Conservation (phyloP, 2,329 filamentous ascomycete species). For the Fusarium lateritium region DNA sequence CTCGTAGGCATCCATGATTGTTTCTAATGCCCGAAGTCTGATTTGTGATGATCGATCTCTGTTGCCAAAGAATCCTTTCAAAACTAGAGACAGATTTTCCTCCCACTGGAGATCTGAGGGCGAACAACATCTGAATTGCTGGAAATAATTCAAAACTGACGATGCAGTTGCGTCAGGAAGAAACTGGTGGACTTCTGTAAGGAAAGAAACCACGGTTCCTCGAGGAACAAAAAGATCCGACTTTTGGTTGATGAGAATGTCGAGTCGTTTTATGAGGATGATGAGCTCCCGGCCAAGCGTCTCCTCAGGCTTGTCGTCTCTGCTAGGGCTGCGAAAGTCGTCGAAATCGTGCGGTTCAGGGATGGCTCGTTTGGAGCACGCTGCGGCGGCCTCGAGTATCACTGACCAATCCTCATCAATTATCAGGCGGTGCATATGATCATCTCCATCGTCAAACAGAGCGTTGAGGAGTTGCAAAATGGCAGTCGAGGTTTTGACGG, state of each 20-base stretch:
- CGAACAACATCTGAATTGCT: conserved; percentile 78
- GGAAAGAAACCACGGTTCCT: conserved; percentile 76
- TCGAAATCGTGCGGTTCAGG: conserved; percentile 49
- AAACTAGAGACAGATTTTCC: conserved; percentile 71
- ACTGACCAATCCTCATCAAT: conserved; percentile 77
- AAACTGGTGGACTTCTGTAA: conserved; percentile 72
- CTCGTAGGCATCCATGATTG: conserved; percentile 72
- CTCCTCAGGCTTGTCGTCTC: conserved; percentile 54
- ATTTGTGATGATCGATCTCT: conserved; percentile 72
- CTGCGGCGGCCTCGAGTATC: conserved; percentile 71
- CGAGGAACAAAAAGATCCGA: conserved; percentile 72
- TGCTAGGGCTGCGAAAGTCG: conserved; percentile 38
- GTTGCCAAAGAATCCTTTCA: conserved; percentile 76
- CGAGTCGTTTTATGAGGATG: conserved; percentile 64
- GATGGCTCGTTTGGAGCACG: conserved; percentile 62
- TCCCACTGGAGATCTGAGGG: conserved; percentile 80
- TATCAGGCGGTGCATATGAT: conserved; percentile 68
- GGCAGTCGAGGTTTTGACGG: conserved; percentile 62
- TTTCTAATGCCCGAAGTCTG: conserved; percentile 73
- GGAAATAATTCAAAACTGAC: conserved; percentile 76
- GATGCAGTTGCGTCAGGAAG: conserved; percentile 76
- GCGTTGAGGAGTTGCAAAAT: conserved; percentile 69
- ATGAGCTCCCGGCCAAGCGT: conserved; percentile 61
- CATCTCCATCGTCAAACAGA: conserved; percentile 67
- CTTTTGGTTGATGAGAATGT: conserved; percentile 62